Percentiles rank a stretch among this genome's conserved stretches.
Conservation (phyloP, 768 basidiomycete species). For the Boletus vermiculosoides region DNA sequence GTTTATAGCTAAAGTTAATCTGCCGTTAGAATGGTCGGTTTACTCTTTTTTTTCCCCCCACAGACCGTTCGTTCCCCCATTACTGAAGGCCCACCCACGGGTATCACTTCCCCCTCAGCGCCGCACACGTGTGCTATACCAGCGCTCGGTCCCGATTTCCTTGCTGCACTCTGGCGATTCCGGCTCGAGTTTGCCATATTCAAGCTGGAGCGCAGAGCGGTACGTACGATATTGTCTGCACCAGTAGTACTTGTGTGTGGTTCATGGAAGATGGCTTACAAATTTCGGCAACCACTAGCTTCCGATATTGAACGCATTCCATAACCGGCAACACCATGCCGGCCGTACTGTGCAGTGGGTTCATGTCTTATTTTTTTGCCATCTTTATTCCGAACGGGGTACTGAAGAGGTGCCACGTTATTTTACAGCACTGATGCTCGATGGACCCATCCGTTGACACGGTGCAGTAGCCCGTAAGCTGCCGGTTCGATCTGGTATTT, state of each 20-base stretch:
- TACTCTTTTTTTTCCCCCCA: background rate
- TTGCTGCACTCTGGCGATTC: slow-evolving; percentile 19
- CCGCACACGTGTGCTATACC: background rate
- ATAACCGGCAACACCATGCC: background rate
- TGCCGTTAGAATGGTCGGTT: background rate
- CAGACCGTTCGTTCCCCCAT: background rate
- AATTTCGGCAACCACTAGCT: slow-evolving; percentile 11
- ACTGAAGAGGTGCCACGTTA: background rate
- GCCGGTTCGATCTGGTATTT: background rate
- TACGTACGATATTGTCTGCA: slow-evolving; percentile 6
- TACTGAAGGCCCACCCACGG: background rate
- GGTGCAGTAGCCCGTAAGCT: background rate
- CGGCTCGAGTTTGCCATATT: slow-evolving; percentile 21
- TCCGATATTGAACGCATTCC: slow-evolving; percentile 23
- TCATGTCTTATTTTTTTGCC: background rate
- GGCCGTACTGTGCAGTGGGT: slow-evolving; percentile 5
- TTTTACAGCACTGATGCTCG: background rate
- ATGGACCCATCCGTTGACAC: background rate
- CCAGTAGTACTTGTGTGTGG: background rate
- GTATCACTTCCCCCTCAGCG: background rate
- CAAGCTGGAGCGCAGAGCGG: slow-evolving; percentile 22
- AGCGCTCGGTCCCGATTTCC: slow-evolving; percentile 6
- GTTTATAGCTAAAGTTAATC: background rate
- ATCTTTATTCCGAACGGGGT: background rate
- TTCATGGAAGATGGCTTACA: background rate